Evolutionary conservation across 768 basidiomycete species (phyloP), one percentile per base, ranked within the genome.

Genomic region (Trametes maxima): DNA sequence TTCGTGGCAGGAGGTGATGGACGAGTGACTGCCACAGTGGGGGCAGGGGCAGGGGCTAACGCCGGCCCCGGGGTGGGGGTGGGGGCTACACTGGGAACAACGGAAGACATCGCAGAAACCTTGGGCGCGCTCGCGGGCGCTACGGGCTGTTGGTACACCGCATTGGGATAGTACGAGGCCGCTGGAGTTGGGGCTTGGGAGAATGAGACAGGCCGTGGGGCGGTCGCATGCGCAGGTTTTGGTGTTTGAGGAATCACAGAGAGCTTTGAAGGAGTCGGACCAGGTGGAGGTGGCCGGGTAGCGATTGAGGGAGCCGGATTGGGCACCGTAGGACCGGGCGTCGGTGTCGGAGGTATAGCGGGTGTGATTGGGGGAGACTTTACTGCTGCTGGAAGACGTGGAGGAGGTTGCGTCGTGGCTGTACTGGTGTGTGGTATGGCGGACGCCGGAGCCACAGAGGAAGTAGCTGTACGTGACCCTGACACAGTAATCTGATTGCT

Each of bases 121-220:
- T 58, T 63, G 12, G 63, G 48, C 1, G 64, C 43, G 13, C 40
- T 33, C 0, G 57, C 46, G 12, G 73, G 60, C 1, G 70, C 58
- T 7, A 67, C 50, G 16, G 77, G 70, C 53, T 78, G 73, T 63
- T 79, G 75, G 65, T 86, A 85, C 8, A 80, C 75, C 43, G 83
- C 79, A 48, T 84, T 82, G 19, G 85, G 81, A 69, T 87, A 85
- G 61, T 85, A 82, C 54, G 67, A 3, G 28, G 28, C 49, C 19
- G 60, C 62, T 22, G 68, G 65, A 8, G 56, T 54, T 40, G 72
- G 64, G 6, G 57, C 35, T 44, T 65, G 68, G 36, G 67, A 65
- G 45, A 68, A 60, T 36, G 59, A 49, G 21, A 66, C 66, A 40
- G 75, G 64, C 22, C 68, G 67, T 5, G 73, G 50, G 44, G 48